Evolutionary conservation across 805 yeast genomes (phyloP), one percentile per base, ranked within the genome.

Genomic region (Wickerhamiella kazuoi): DNA sequence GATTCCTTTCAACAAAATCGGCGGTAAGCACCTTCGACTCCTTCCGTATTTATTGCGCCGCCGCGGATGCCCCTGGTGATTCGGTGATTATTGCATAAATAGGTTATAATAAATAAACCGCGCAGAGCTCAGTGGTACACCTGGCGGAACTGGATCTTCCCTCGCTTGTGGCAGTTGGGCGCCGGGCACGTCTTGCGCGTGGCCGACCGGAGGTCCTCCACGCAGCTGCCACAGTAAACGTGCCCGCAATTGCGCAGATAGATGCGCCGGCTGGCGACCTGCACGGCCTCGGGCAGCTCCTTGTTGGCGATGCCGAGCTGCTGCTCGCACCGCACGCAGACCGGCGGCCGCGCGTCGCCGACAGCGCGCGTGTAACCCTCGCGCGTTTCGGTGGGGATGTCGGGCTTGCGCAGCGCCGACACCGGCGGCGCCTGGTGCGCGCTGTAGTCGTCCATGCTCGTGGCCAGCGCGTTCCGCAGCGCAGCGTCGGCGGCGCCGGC

Each of bases 171-270:
- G 31, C 31, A 29, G n/a, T 29, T 29, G 6, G 17, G 17, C 7
- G 31, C 31, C 7, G 31, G 31, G 15, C 31, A 29, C 31, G 14
- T 15, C 17, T 13, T 29, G 8, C 31, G 18, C 17, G 5, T 15
- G 6, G 24, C 28, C 4, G 24, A 4, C 9, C 30, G 14, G 30
- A 24, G 78, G 72, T 74, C 69, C 46, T 71, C 71, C 18, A 78
- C 79, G 58, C 95, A 83, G 32, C 87, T 58, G 1, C 94, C 95
- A 56, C 95, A 83, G 54, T 72, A 83, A 0, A 75, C 69, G 60
- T 83, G 95, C 0, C 94, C 94, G 62, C 95, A 83, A 30, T 60
- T 57, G 0, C 80, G 68, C 16, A 68, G 65, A 50, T 76, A 83
- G 2, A 78, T 68, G 43, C 30, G 36, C 16, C 36, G 36, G n/a